phyloP scores from a whole-genome alignment of 345 rosid species.

The Gossypium turneri region DNA sequence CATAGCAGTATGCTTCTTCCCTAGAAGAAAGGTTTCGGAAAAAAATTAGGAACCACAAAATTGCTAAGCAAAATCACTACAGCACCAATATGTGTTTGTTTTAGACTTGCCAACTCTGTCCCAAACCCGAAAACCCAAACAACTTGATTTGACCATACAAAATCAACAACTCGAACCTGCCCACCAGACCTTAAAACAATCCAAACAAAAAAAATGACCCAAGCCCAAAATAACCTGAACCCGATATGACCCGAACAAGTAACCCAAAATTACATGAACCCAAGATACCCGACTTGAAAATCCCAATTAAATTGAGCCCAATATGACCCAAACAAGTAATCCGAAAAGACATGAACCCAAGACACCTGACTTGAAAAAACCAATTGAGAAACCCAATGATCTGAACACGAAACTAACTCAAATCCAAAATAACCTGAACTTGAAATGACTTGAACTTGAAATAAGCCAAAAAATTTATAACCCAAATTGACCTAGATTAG shows the following conservation, averaged over 20 bases:
- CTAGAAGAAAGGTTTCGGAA: slow-evolving; percentile 35
- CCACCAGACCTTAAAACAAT: background rate
- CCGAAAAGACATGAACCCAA: too few relatives aligned
- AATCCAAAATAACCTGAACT: background rate
- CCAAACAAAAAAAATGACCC: background rate
- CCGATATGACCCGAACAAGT: background rate
- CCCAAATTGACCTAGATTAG: background rate
- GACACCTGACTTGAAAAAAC: too few relatives aligned
- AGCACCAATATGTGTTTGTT: background rate
- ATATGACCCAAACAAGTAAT: too few relatives aligned
- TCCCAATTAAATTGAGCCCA: too few relatives aligned
- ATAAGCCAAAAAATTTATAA: background rate
- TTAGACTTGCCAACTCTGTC: background rate
- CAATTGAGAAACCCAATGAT: background rate
- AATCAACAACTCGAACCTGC: background rate
- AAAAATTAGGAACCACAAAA: background rate
- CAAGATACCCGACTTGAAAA: background rate
- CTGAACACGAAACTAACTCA: background rate
- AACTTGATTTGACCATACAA: background rate
- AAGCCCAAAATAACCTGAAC: background rate
- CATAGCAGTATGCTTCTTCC: slow-evolving; percentile 66
- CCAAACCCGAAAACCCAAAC: background rate
- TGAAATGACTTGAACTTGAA: background rate
- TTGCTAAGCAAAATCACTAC: background rate
- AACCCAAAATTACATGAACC: background rate